phyloP scores from a whole-genome alignment of 441 rosid genomes.

The Populus trichocarpa region DNA sequence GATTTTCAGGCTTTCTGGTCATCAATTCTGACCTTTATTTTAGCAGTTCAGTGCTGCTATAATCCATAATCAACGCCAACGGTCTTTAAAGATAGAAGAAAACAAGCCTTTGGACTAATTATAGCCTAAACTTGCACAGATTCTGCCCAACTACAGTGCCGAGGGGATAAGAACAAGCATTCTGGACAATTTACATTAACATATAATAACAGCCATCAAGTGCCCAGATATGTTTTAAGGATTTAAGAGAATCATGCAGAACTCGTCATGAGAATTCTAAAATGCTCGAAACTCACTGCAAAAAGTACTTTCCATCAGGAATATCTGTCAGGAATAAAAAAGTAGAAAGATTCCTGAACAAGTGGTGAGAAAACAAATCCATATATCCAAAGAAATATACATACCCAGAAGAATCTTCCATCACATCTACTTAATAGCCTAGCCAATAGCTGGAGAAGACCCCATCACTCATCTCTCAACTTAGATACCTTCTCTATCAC shows the following conservation, averaged over 20 bases:
- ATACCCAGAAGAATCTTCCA: constrained; percentile 34
- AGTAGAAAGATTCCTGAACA: constrained; percentile 33
- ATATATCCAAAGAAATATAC: constrained; percentile 19
- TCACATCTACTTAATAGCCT: constrained; percentile 20
- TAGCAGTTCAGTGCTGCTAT: too few relatives aligned
- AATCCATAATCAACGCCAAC: background rate
- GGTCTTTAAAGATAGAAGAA: background rate
- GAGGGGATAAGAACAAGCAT: background rate
- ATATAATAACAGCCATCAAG: background rate
- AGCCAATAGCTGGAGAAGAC: constrained; percentile 23
- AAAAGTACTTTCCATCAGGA: constrained; percentile 24
- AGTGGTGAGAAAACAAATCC: constrained; percentile 29
- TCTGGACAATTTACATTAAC: background rate
- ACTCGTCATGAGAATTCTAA: background rate
- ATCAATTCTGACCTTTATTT: too few relatives aligned
- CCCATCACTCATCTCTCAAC: constrained; percentile 1
- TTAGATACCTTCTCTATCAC: background rate
- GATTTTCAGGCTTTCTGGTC: too few relatives aligned
- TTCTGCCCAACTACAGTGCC: background rate
- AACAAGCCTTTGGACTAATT: background rate
- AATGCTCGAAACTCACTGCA: constrained; percentile 14
- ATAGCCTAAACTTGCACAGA: background rate
- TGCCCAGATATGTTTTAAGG: background rate
- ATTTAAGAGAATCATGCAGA: background rate
- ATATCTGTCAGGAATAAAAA: constrained; percentile 17